phyloP scores from a whole-genome alignment of 768 basidiomycete genomes.

The Grammothele lineata region DNA sequence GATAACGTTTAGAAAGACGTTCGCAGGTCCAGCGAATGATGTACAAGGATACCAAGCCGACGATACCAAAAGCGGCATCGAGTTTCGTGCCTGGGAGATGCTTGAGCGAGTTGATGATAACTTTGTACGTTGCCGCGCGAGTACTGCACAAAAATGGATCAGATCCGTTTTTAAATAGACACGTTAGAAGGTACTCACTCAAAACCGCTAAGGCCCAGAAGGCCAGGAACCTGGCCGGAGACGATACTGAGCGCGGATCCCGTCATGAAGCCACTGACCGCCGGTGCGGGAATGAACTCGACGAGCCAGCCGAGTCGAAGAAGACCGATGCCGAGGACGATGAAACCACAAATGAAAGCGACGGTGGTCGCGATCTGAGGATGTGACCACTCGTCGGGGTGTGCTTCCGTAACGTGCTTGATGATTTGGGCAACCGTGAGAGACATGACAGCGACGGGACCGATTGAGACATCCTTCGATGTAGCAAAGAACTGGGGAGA shows the following conservation, averaged over 20 bases:
- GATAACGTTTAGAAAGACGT: conserved; percentile 25
- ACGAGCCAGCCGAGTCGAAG: conserved; percentile 91
- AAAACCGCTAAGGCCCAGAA: conserved; percentile 84
- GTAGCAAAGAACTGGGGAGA: conserved; percentile 80
- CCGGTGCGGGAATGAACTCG: conserved; percentile 85
- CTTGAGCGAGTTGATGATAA: conserved; percentile 90
- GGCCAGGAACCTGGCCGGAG: conserved; percentile 77
- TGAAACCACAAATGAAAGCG: conserved; percentile 88
- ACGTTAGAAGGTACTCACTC: conserved; percentile 43
- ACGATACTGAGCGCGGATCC: conserved; percentile 91
- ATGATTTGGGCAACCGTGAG: conserved; percentile 81
- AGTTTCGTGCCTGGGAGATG: conserved; percentile 61
- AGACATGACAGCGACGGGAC: conserved; percentile 97
- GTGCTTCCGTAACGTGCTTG: conserved; percentile 46
- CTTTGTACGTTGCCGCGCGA: conserved; percentile 73
- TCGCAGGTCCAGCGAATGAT: conserved; percentile 57
- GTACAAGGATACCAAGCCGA: conserved; percentile 68
- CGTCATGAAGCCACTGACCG: conserved; percentile 90
- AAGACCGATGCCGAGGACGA: conserved; percentile 84
- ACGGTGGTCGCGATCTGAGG: conserved; percentile 79
- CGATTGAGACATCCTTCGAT: conserved; percentile 95
- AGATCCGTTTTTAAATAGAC: background rate
- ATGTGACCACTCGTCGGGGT: conserved; percentile 53
- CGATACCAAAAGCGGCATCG: conserved; percentile 87
- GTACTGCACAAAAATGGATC: conserved; percentile 53